These are phyloP conservation scores for Histomonas meleagridis DNA, from an alignment of 208 protist species.

Conservation along the genomic window DNA sequence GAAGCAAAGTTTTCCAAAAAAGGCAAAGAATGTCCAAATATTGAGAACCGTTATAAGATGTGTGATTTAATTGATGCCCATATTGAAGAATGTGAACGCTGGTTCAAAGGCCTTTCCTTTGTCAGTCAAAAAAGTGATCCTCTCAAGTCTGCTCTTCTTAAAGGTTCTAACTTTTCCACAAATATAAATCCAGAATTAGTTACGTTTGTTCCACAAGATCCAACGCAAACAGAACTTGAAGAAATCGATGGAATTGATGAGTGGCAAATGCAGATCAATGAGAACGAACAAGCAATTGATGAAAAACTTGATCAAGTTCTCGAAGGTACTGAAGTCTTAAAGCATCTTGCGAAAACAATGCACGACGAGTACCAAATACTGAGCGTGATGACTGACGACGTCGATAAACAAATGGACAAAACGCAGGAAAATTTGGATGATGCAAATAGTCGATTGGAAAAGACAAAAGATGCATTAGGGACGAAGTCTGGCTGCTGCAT, in stretches of 20 bases:
- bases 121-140: not conserved
- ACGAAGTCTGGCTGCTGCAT: not conserved
- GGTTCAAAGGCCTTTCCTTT: not conserved
- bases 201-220: not conserved
- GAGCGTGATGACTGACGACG: not conserved
- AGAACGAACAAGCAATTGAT: constrained; percentile 14
- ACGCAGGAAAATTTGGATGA: not conserved
- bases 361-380: not conserved
- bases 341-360: not conserved
- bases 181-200: not conserved
- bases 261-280: not conserved
- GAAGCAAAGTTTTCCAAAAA: not conserved
- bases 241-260: constrained; percentile 14
- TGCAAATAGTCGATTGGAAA: not conserved
- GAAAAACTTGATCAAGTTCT: not conserved
- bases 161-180: not conserved
- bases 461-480: not conserved
- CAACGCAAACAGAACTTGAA: constrained; percentile 12
- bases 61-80: not conserved
- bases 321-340: not conserved
- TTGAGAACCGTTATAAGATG: not conserved
- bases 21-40: not conserved
- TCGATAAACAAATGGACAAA: constrained; percentile 23
- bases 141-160: not conserved
- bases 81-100: constrained; percentile 14